Evolutionary conservation across 75 land plant species (phyloP).

Genomic region (Picea sitchensis): DNA sequence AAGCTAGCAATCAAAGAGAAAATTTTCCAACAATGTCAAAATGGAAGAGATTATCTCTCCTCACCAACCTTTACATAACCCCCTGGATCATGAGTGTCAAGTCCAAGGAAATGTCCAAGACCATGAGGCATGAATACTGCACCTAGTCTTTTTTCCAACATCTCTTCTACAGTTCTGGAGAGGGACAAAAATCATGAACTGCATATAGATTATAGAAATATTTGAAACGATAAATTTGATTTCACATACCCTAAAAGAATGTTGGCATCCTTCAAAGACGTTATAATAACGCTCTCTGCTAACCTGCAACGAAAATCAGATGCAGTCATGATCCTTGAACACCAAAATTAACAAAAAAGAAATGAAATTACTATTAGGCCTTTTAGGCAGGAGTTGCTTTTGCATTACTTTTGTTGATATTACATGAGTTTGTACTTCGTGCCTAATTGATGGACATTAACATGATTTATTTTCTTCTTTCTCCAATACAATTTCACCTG

Average conservation of each 20-base stretch:
- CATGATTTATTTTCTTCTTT: too few relatives aligned
- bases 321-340: neutral
- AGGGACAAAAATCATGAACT: neutral
- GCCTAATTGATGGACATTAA: too few relatives aligned
- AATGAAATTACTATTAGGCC: too few relatives aligned
- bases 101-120: constrained; percentile 93
- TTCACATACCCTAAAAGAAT: constrained; percentile 50
- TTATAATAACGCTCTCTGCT: constrained; percentile 75
- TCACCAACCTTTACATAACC: constrained; percentile 71
- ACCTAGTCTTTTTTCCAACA: constrained; percentile 78
- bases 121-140: constrained; percentile 99
- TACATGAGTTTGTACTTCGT: too few relatives aligned
- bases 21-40: too few relatives aligned
- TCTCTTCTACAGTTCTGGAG: constrained; percentile 65
- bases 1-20: too few relatives aligned
- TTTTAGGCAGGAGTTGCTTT: too few relatives aligned
- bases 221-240: constrained; percentile 3
- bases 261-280: constrained; percentile 35
- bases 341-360: neutral
- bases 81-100: constrained; percentile 98
- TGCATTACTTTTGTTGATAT: too few relatives aligned
- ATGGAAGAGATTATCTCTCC: neutral
- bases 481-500: too few relatives aligned
- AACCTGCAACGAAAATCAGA: constrained; percentile 36
- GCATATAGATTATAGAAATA: neutral